Evolutionary conservation across 2,329 filamentous ascomycete species (phyloP), one percentile per base, ranked within the genome.

Genomic region (Aspergillus sclerotialis): DNA sequence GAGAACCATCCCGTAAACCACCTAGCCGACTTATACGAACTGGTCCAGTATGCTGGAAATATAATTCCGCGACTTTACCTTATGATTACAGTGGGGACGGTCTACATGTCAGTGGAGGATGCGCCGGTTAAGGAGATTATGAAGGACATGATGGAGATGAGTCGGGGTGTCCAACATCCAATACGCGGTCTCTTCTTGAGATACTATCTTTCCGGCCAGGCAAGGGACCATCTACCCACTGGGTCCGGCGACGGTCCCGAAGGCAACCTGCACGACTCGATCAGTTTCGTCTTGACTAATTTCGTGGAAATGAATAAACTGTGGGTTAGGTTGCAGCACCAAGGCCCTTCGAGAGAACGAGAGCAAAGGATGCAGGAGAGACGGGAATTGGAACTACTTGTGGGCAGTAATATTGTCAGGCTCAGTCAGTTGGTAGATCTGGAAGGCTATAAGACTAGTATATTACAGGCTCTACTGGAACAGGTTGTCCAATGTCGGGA

Each of bases 91-190:
- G 93, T 98, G 25, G 92, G 92, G 38, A 98, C 92, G 2, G 93
- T 94, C 31, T 98, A 98, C 70, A 98, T 98, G 92, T 82, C 86
- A 16, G 93, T 98, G 56, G 84, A 92, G 54, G 92, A 96, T 73
- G 92, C 93, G 38, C 92, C 92, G 1, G 92, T 98, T 49, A 98
- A 98, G 68, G 92, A 98, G 70, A 87, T 98, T 43, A 98, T 98
- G 92, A 98, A 98, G 67, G 92, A 98, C 63, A 98, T 98, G 92
- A 98, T 98, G 92, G 92, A 98, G 65, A 98, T 98, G 92, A 96
- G 88, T 65, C 78, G 92, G 44, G 92, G 92, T 37, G 89, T 98
- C 14, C 92, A 98, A 57, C 92, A 98, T 63, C 92, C 92, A 11
- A 89, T 95, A 43, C 85, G 92, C 38, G 92, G 92, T 12, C 72